Conservation (phyloP, 208 protist genomes). For the Leishmania aethiopica region DNA sequence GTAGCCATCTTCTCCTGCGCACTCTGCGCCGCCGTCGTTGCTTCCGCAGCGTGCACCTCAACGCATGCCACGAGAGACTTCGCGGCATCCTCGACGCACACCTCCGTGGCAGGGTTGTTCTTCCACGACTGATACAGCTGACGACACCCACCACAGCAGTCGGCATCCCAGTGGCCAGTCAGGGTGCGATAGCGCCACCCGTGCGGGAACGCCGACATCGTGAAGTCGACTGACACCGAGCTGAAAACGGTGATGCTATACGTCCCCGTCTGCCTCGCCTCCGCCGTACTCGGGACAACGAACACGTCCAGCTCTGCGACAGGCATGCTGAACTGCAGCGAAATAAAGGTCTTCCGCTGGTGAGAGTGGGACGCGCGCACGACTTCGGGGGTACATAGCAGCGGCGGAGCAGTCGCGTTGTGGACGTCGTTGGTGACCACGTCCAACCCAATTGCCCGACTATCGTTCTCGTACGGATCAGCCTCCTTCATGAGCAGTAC, state of each 20-base stretch:
- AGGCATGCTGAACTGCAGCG: constrained; percentile 43
- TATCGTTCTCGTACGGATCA: constrained; percentile 76
- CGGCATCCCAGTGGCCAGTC: constrained; percentile 63
- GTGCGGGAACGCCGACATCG: constrained; percentile 62
- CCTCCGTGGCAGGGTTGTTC: constrained; percentile 66
- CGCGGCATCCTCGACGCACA: constrained; percentile 33
- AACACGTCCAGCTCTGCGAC: constrained; percentile 53
- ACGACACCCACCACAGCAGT: constrained; percentile 72
- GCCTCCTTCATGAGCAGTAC: constrained; percentile 64
- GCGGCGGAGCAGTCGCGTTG: constrained; percentile 37
- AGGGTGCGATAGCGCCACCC: constrained; percentile 71
- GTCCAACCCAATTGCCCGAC: constrained; percentile 69
- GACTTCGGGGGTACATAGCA: constrained; percentile 50
- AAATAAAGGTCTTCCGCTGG: constrained; percentile 42
- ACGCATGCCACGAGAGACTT: constrained; percentile 49
- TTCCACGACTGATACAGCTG: constrained; percentile 76
- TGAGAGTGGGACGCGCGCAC: constrained; percentile 41
- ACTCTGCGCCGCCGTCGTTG: background rate
- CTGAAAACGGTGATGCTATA: constrained; percentile 81
- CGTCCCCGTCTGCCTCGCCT: constrained; percentile 43
- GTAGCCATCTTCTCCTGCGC: background rate
- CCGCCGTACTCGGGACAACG: constrained; percentile 68
- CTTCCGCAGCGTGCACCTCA: constrained; percentile 24
- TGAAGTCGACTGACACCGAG: constrained; percentile 45
- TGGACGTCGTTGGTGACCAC: constrained; percentile 49